These are phyloP conservation scores for Penicillium pulvis DNA, from an alignment of 495 filamentous ascomycete species.

Conservation along the genomic window DNA sequence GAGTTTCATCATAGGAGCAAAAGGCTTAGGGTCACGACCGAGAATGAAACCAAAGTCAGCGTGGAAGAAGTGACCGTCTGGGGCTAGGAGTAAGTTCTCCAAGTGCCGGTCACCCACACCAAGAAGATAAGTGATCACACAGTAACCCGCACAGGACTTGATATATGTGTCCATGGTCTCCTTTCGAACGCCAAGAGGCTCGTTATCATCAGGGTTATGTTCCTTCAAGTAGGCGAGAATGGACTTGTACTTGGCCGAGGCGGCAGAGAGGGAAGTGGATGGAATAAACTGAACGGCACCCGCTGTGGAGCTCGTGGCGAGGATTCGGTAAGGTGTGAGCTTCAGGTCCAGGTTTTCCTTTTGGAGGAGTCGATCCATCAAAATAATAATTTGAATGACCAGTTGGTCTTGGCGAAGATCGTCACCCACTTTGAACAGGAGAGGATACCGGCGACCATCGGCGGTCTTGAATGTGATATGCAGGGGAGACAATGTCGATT, in stretches of 20 bases:
- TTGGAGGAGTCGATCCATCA: constrained; percentile 95
- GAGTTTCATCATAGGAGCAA: constrained; percentile 95
- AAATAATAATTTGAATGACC: constrained; percentile 95
- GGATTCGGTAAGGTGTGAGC: constrained; percentile 91
- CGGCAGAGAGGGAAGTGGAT: constrained; percentile 77
- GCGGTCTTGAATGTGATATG: constrained; percentile 87
- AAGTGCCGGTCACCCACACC: constrained; percentile 96
- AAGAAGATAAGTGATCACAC: constrained; percentile 98
- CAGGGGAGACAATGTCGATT: constrained; percentile 87
- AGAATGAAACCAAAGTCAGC: constrained; percentile 98
- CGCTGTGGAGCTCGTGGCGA: constrained; percentile 86
- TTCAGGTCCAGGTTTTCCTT: constrained; percentile 98
- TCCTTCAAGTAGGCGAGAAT: constrained; percentile 83
- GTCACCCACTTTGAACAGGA: constrained; percentile 97
- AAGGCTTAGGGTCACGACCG: constrained; percentile 95
- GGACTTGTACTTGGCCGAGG: constrained; percentile 79
- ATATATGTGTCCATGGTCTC: constrained; percentile 95
- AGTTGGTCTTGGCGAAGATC: constrained; percentile 97
- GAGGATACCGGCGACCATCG: constrained; percentile 75
- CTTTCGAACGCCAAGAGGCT: constrained; percentile 83
- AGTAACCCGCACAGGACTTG: constrained; percentile 95
- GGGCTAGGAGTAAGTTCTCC: constrained; percentile 90
- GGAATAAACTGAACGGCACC: constrained; percentile 92
- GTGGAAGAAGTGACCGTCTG: constrained; percentile 95
- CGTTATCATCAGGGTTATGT: constrained; percentile 85